Base-by-base conservation (phyloP, 2,329 filamentous ascomycete genomes). In the Chaetomium sp. region DNA sequence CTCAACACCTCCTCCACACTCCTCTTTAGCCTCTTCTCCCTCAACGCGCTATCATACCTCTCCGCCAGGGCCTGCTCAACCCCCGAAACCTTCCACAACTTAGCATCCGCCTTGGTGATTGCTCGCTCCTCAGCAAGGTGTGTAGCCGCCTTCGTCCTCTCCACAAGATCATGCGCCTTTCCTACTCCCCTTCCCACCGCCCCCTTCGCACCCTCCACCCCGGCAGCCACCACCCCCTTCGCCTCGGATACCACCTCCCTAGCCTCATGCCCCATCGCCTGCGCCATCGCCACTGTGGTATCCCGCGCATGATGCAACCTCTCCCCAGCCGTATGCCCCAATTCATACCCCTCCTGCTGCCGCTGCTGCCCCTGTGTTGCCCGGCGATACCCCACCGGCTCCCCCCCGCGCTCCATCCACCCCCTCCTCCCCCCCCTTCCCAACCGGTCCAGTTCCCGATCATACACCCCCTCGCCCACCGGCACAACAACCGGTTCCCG, bases 1-100 rank as follows among this genome's bases (percentile, higher is more conserved):
- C 71, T 74, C 52, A 85, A 68, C 43, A 75, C 72, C 65, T 83
- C 76, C 59, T 79, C 74, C 19, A 79, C 76, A 46, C 72, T 78
- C 70, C 77, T 77, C 57, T 74, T 71, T 60, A 74, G 65, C 53
- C 66, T 66, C 11, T 67, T 65, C 6, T 68, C 67, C 43, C 70
- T 64, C 61, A 72, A 74, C 46, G 47, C 66, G 27, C 44, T 49
- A 34, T 77, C 71, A 61, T 76, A 84, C 49, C 81, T 72, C 69
- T 82, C 71, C 54, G 74, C 70, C 57, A 79, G 69, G 8, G 79
- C 79, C 67, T 69, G 74, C 64, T 82, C 73, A 12, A 78, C 72
- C 2, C 75, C 68, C 4, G 73, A 63, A 50, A 71, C 56, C 55
- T 58, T 50, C 57, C 63, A 42, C 46, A 65, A 54, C 52, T 65